Evolutionary conservation across 1,284 basidiomycete genomes (phyloP).

Genomic region (Veloboletus limbatus): DNA sequence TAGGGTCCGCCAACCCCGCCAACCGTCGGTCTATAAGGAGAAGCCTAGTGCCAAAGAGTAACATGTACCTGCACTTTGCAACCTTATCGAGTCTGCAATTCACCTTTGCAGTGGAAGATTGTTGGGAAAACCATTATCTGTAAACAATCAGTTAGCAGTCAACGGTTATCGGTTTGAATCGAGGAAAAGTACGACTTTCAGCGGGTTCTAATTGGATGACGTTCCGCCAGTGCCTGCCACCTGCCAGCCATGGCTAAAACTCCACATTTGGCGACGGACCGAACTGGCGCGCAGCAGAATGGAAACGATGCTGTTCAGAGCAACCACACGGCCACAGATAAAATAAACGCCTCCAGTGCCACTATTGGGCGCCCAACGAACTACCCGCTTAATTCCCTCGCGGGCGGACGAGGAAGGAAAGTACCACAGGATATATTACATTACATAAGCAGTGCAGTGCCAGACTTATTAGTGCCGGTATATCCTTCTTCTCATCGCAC

Average conservation of each 20-base stretch:
- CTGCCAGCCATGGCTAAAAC: background rate
- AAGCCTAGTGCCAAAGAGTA: too few relatives aligned
- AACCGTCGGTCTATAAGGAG: background rate
- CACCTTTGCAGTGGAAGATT: background rate
- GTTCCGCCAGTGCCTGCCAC: conserved; percentile 9
- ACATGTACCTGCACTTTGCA: background rate
- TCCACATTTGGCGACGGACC: conserved; percentile 1
- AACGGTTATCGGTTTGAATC: conserved; percentile 1
- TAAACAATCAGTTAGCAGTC: background rate
- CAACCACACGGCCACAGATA: conserved; percentile 1
- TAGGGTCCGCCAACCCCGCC: background rate
- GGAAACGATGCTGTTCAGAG: conserved; percentile 12
- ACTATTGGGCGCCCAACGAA: background rate
- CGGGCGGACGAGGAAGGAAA: background rate
- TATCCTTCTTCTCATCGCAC: background rate
- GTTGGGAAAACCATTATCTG: too few relatives aligned
- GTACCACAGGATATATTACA: background rate
- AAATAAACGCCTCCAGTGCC: background rate
- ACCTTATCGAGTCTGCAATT: background rate
- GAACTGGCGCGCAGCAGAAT: conserved; percentile 7
- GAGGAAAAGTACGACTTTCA: conserved; percentile 2
- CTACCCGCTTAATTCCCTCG: conserved; percentile 8
- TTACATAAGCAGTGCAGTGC: conserved; percentile 8
- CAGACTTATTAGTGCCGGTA: too few relatives aligned
- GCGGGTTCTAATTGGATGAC: conserved; percentile 17